A percentile compares a stretch with the other conserved stretches of the same genome.
These are phyloP conservation scores for Plasmodium inui DNA, from an alignment of 169 alveolate species.

Conservation along the genomic window DNA sequence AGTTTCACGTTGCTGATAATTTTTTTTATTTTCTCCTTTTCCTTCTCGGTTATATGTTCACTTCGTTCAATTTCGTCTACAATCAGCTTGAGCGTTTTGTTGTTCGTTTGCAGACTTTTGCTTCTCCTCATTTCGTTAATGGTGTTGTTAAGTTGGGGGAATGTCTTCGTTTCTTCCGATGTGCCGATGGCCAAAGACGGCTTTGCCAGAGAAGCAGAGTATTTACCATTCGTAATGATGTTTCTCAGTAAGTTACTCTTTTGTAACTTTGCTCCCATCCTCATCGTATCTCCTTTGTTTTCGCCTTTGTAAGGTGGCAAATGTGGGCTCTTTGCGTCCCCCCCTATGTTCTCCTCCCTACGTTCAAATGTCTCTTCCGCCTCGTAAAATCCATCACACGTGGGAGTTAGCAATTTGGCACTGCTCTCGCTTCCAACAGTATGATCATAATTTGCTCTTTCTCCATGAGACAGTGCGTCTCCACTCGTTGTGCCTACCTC, in stretches of 20 bases:
- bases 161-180: neutral
- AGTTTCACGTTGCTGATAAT: constrained; percentile 65
- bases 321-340: neutral
- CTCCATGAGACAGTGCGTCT: neutral
- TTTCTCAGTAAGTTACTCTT: neutral
- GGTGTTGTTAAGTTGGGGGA: constrained; percentile 10
- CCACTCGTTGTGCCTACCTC: neutral
- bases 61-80: constrained; percentile 65
- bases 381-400: neutral
- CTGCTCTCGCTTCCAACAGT: neutral
- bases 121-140: constrained; percentile 71
- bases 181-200: neutral
- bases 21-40: constrained; percentile 69
- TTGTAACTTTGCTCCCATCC: neutral
- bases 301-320: neutral
- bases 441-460: neutral
- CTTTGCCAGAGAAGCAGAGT: neutral
- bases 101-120: constrained; percentile 48
- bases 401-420: neutral
- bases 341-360: neutral
- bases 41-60: constrained; percentile 6
- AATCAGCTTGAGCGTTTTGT: constrained; percentile 45
- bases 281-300: neutral
- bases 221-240: neutral
- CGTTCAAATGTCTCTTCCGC: neutral